Conservation (phyloP, 257 asterid genomes). For the Solanum lycopersicoides region DNA sequence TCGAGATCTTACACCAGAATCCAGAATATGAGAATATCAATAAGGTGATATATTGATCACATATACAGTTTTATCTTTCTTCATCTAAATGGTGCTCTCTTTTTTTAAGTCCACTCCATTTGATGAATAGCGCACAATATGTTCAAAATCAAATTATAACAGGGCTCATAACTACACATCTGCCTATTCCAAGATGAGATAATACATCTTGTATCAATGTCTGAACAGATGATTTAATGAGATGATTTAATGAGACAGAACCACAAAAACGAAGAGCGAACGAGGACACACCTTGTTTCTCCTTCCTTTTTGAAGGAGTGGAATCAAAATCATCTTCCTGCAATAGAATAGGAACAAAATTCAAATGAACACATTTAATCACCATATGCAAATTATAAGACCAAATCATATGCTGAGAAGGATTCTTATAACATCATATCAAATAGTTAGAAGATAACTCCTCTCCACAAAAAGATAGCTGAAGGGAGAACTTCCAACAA, state of each 20-base stretch:
- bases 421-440: not conserved
- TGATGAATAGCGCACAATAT: not conserved
- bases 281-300: slow-evolving; percentile 44
- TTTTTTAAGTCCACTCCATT: not conserved
- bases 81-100: not conserved
- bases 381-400: not conserved
- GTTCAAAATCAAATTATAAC: not conserved
- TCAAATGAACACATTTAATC: not conserved
- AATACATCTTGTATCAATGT: not conserved
- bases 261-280: not conserved
- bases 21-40: not conserved
- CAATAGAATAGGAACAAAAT: not conserved
- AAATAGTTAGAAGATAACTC: not conserved
- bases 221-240: not conserved
- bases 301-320: slow-evolving; percentile 26
- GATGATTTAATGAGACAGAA: not conserved
- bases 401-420: not conserved
- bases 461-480: not conserved
- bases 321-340: slow-evolving; percentile 50
- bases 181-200: not conserved
- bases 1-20: not conserved
- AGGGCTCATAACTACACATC: not conserved
- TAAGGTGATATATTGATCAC: not conserved
- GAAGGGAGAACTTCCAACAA: not conserved
- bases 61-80: not conserved